phyloP scores from a whole-genome alignment of 805 yeast species.

The Candida krabiensis region DNA sequence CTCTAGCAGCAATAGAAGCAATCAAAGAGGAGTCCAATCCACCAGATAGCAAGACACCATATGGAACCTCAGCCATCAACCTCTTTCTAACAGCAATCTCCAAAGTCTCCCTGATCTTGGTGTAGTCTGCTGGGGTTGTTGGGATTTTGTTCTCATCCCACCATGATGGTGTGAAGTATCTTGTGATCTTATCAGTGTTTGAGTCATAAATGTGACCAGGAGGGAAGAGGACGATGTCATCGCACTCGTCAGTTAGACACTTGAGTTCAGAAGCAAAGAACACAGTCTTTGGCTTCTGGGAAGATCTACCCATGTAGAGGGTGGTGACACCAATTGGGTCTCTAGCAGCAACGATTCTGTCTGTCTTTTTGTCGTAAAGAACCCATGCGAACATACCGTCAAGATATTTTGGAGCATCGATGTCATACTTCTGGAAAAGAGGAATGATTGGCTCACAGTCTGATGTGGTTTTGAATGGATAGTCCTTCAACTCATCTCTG shows the following conservation, averaged over 20 bases:
- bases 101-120: conserved; percentile 69
- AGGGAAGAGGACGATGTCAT: conserved; percentile 88
- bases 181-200: conserved; percentile 74
- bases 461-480: conserved; percentile 78
- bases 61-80: conserved; percentile 99
- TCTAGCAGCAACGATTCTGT: conserved; percentile 93
- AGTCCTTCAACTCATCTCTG: conserved; percentile 72
- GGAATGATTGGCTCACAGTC: conserved; percentile 99
- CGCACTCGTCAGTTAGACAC: conserved; percentile 93
- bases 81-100: conserved; percentile 98
- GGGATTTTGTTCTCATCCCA: conserved; percentile 83
- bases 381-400: conserved; percentile 99
- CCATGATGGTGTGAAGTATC: conserved; percentile 94
- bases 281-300: conserved; percentile 68
- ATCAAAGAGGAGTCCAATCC: conserved; percentile 96
- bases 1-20: conserved; percentile 96
- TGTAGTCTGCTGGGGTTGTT: conserved; percentile 70
- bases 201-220: conserved; percentile 98
- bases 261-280: conserved; percentile 94
- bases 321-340: conserved; percentile 98
- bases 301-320: conserved; percentile 86
- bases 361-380: conserved; percentile 77
- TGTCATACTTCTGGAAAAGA: conserved; percentile 78
- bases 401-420: conserved; percentile 86
- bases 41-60: conserved; percentile 95